A percentile compares a stretch with the other conserved stretches of the same genome.
These are phyloP conservation scores for Lentinula novae-zelandiae DNA, from an alignment of 1,284 basidiomycete species.

Conservation along the genomic window DNA sequence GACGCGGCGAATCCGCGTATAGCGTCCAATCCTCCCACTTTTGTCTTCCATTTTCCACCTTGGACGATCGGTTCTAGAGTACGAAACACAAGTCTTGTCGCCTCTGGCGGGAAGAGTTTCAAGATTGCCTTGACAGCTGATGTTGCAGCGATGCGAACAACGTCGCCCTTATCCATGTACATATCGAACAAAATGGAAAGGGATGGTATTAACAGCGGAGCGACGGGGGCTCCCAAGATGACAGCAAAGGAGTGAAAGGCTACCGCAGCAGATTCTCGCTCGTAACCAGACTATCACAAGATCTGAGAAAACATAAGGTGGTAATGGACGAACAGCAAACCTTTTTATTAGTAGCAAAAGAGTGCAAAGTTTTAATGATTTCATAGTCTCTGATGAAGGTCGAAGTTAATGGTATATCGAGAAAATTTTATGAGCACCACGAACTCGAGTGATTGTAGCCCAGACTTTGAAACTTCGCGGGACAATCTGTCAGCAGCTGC, in stretches of 20 bases:
- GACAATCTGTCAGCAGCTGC: constrained; percentile 76
- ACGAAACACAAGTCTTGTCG: constrained; percentile 73
- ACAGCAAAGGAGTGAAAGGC: constrained; percentile 78
- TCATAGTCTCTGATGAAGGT: constrained; percentile 47
- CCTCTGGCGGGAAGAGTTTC: constrained; percentile 83
- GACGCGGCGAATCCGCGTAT: constrained; percentile 71
- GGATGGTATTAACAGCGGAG: constrained; percentile 80
- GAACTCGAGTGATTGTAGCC: constrained; percentile 61
- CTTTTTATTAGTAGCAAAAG: constrained; percentile 84
- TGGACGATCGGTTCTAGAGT: constrained; percentile 74
- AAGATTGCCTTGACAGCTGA: constrained; percentile 84
- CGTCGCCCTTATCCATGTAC: constrained; percentile 93
- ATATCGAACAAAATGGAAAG: constrained; percentile 82
- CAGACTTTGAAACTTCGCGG: constrained; percentile 60
- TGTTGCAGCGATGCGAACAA: constrained; percentile 81
- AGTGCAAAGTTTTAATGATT: constrained; percentile 63
- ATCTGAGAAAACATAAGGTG: not conserved
- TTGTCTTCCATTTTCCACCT: constrained; percentile 91
- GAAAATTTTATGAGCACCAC: constrained; percentile 24
- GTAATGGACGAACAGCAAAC: not conserved
- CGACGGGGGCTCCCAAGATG: constrained; percentile 71
- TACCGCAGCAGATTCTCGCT: constrained; percentile 89
- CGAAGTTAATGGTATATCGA: constrained; percentile 8
- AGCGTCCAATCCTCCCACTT: constrained; percentile 91
- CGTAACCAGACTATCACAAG: constrained; percentile 61